Evolutionary conservation across 164 flowering plant genomes (phyloP), one percentile per base, ranked within the genome.

Genomic region (Vitis labrusca): DNA sequence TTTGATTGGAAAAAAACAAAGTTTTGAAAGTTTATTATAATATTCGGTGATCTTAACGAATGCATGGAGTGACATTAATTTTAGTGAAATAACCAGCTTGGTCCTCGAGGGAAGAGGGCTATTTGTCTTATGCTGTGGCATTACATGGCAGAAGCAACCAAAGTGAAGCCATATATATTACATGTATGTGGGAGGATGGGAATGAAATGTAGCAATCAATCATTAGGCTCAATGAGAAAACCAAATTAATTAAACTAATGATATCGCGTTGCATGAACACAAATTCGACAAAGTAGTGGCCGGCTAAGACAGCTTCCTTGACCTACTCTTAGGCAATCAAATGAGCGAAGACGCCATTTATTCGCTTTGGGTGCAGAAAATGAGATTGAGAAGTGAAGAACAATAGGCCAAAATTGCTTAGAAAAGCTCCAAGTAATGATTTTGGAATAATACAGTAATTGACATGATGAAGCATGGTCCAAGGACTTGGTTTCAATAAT

Each of bases 251-350:
- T 65, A 66, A 71, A 74, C 2, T 65, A 65, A 66, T 60, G 48
- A 50, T 17, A 32, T 37, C 19, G 52, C 68, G 73, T 65, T 75
- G 54, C 61, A 47, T 61, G 54, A 66, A 59, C 61, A 27, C 57
- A 71, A 67, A 76, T 77, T 79, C 67, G 87, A 84, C 88, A 83
- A 89, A 78, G 65, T 2, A 67, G 10, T 62, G 86, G 89, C 87
- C 93, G 91, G 91, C 91, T 65, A 69, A 70, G 85, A 68, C 88
- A 74, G 74, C 82, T 78, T 71, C 53, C 66, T 83, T 83, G 76
- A 89, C 87, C 73, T 84, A 83, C 74, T 78, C 77, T 55, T 77
- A 51, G 44, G 70, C 72, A 74, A 29, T 72, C 57, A 30, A 51
- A 23, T 73, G 71, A n/a, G 13, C 17, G 27, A 30, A 48, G 9